Evolutionary conservation across 345 rosid species (phyloP).

Genomic region (Gossypium arboreum): DNA sequence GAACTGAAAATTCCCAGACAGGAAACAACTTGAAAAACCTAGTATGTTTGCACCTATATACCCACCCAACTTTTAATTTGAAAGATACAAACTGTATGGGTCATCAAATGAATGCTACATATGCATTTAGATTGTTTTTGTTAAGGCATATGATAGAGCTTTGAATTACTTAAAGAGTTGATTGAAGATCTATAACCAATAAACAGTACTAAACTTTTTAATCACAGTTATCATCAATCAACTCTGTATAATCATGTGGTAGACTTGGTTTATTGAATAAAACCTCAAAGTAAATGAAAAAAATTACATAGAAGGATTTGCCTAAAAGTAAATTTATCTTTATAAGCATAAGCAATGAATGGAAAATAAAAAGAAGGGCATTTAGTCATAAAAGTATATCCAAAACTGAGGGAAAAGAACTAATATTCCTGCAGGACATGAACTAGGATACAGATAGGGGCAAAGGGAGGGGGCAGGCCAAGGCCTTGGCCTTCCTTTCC

Average conservation of each 20-base stretch:
- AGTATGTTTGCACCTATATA: not conserved
- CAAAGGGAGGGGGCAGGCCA: not conserved
- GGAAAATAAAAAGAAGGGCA: not conserved
- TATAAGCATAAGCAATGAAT: not conserved
- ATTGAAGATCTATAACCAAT: not conserved
- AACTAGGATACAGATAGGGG: not conserved
- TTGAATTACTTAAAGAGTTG: not conserved
- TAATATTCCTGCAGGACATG: not conserved
- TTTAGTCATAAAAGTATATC: not conserved
- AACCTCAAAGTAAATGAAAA: not conserved
- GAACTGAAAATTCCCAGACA: not conserved
- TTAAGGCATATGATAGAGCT: not conserved
- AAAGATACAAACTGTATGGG: not conserved
- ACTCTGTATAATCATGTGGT: not conserved
- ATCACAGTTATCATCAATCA: not conserved
- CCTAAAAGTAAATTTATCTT: not conserved
- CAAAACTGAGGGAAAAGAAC: slow-evolving; percentile 6
- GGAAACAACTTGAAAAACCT: not conserved
- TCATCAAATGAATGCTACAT: not conserved
- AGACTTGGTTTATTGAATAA: not conserved
- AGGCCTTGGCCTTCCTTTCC: not conserved
- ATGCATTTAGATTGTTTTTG: not conserved
- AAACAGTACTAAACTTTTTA: not conserved
- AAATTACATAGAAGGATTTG: too few relatives aligned
- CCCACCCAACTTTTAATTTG: not conserved